Base-by-base conservation (phyloP, 129 eudicot genomes). In the Saussurea involucrata region DNA sequence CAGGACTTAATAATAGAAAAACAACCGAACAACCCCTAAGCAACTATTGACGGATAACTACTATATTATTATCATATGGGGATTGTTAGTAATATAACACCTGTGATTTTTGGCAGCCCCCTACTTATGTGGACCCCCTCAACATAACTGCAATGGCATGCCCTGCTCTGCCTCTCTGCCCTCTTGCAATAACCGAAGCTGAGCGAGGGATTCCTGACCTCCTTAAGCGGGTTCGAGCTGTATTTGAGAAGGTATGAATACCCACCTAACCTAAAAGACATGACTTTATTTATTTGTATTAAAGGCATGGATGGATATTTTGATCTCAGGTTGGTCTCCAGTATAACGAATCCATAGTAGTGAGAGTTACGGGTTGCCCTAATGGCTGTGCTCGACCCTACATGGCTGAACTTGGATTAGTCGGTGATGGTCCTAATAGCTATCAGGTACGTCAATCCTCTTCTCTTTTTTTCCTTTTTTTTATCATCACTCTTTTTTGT, bases 351-450 rank as follows among this genome's bases (percentile, higher is more conserved):
- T 86, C 97, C 13, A 85, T 95, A 78, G 97, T 95, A 44, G 85
- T 95, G 68, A 91, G 98, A 86, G 77, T 95, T 72, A 95, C 98
- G 9, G 98, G 98, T 46, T 95, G 98, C 83, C 98, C 98, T 33
- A 95, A 95, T 61, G 98, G 98, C 5, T 95, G 98, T 83, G 97
- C 98, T 24, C 86, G 98, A 53, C 98, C 98, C 24, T 95, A 95
- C 92, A 95, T 95, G 98, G 98, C 98, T 82, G 98, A 95, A 82
- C 91, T 95, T 53, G 98, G 98, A 71, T 85, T 95, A 34, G 98
- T 95, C 76, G 98, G 98, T 80, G 98, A 95, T 88, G 98, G 97
- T 71, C 97, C 98, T 74, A 95, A 91, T 78, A 91, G 98, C 83
- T 95, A 95, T 86, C 98, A 95, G 98, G 98, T 95, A 81, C 18